Conservation (phyloP, 352 stramenopile genomes). For the Phytopythium sindhum region DNA sequence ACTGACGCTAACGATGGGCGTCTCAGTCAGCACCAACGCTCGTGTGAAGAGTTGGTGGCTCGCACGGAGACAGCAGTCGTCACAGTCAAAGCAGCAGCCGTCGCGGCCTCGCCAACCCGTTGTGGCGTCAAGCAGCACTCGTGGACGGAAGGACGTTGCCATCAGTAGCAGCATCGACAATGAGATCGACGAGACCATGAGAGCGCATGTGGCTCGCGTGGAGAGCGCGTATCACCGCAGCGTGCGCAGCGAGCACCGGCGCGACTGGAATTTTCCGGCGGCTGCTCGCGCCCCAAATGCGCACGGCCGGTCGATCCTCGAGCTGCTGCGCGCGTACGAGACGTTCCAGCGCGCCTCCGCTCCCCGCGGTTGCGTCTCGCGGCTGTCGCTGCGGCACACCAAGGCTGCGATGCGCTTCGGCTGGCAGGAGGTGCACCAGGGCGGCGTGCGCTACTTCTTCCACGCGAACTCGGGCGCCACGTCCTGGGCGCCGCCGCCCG, state of each 20-base stretch:
- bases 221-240: slow-evolving; percentile 48
- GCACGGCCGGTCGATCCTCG: slow-evolving; percentile 41
- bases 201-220: slow-evolving; percentile 4
- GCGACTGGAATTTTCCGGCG: slow-evolving; percentile 47
- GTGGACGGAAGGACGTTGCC: not conserved
- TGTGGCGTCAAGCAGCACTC: not conserved
- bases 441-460: slow-evolving; percentile 37
- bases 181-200: not conserved
- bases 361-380: slow-evolving; percentile 15
- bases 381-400: slow-evolving; percentile 42
- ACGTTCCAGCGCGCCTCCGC: slow-evolving; percentile 19
- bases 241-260: slow-evolving; percentile 39
- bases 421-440: slow-evolving; percentile 40
- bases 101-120: slow-evolving; percentile 12
- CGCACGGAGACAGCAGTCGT: not conserved
- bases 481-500: slow-evolving; percentile 48
- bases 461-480: slow-evolving; percentile 36
- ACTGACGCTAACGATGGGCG: slow-evolving; percentile 32
- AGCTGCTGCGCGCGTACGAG: slow-evolving; percentile 35
- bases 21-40: not conserved
- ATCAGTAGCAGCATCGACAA: not conserved
- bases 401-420: slow-evolving; percentile 58
- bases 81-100: not conserved
- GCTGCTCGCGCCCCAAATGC: slow-evolving; percentile 47
- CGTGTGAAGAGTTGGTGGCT: not conserved